Conservation (phyloP, 2,329 filamentous ascomycete genomes). For the Colletotrichum sp. region DNA sequence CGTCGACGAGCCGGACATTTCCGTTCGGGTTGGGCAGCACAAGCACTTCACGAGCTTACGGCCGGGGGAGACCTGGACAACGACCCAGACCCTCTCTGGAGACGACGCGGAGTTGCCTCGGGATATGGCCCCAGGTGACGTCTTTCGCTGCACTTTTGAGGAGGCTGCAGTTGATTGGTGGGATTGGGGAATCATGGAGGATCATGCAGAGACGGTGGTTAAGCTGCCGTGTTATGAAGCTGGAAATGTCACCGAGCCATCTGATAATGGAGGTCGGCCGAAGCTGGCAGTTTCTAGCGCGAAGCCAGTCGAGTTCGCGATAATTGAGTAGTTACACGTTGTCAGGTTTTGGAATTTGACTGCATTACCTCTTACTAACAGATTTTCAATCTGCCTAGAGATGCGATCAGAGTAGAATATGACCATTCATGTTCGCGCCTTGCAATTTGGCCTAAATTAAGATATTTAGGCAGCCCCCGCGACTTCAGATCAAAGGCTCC, state of each 20-base stretch:
- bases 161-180: neutral
- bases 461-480: neutral
- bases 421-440: neutral
- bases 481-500: neutral
- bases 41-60: neutral
- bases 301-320: neutral
- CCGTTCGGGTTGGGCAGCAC: neutral
- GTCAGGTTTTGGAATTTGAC: neutral
- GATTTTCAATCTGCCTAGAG: neutral
- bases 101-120: neutral
- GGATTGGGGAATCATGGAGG: neutral
- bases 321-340: neutral
- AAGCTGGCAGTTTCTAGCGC: neutral
- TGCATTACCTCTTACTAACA: neutral
- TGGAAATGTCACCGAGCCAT: neutral
- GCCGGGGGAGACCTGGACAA: neutral
- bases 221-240: neutral
- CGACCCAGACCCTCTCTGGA: neutral
- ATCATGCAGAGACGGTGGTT: neutral
- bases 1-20: neutral
- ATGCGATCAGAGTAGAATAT: neutral
- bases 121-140: neutral
- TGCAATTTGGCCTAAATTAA: neutral
- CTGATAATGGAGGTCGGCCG: neutral
- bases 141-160: neutral